Conservation (phyloP, 208 protist species). For the Trypanosoma platydactyli region DNA sequence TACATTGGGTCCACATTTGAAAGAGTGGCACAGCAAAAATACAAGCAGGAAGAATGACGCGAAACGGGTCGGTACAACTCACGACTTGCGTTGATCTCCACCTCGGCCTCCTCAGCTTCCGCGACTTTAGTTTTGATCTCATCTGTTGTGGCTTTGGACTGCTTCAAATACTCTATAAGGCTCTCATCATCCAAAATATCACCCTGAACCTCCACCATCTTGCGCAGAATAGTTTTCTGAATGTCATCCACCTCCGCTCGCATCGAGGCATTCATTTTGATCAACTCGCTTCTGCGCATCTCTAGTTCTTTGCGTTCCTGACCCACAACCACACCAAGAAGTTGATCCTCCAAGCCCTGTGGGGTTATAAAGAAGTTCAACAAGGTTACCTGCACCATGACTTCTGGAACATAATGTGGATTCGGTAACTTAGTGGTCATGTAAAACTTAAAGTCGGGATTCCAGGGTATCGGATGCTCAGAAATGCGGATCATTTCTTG, state of each 20-base stretch:
- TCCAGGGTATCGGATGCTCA: conserved; percentile 95
- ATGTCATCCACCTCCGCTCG: conserved; percentile 95
- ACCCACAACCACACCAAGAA: conserved; percentile 96
- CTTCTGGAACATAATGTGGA: conserved; percentile 97
- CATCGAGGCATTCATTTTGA: conserved; percentile 96
- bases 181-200: conserved; percentile 98
- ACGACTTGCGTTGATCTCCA: conserved; percentile 96
- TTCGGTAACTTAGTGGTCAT: conserved; percentile 98
- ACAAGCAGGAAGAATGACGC: conserved; percentile 94
- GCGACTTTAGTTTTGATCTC: conserved; percentile 93
- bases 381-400: conserved; percentile 97
- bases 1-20: conserved; percentile 96
- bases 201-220: conserved; percentile 94
- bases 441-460: conserved; percentile 97
- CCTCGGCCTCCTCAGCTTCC: conserved; percentile 96
- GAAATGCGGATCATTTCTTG: conserved; percentile 96
- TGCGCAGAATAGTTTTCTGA: conserved; percentile 96
- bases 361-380: conserved; percentile 99
- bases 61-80: conserved; percentile 96
- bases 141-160: conserved; percentile 94
- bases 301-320: conserved; percentile 97
- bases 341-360: conserved; percentile 97
- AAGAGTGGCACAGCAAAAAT: conserved; percentile 97
- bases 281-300: conserved; percentile 92
- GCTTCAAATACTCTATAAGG: conserved; percentile 95